Percentiles rank a stretch among this genome's conserved stretches.
phyloP scores from a whole-genome alignment of 2,329 filamentous ascomycete species.

The Fusarium sulawesiense region DNA sequence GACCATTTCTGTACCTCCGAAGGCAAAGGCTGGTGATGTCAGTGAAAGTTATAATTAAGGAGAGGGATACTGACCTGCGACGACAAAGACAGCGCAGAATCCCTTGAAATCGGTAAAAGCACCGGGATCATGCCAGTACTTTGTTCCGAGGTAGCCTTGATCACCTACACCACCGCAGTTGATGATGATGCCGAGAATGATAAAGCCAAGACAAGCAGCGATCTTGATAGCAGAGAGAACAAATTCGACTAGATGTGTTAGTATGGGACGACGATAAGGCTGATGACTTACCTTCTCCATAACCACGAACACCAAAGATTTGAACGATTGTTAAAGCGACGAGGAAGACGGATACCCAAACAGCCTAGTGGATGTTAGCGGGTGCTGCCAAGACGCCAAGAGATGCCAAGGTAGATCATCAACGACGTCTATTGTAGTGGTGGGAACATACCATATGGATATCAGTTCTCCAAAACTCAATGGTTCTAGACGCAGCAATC shows the following conservation, averaged over 20 bases:
- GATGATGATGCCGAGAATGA: slow-evolving; percentile 85
- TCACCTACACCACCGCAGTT: slow-evolving; percentile 82
- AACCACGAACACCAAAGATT: slow-evolving; percentile 86
- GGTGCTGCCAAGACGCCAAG: slow-evolving; percentile 15
- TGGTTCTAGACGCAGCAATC: slow-evolving; percentile 84
- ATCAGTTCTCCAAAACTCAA: slow-evolving; percentile 78
- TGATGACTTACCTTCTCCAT: slow-evolving; percentile 72
- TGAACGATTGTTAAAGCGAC: slow-evolving; percentile 82
- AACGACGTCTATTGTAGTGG: background rate
- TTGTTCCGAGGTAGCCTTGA: slow-evolving; percentile 81
- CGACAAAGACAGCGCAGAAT: slow-evolving; percentile 79
- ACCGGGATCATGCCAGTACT: slow-evolving; percentile 81
- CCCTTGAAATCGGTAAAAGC: slow-evolving; percentile 87
- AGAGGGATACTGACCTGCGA: slow-evolving; percentile 61
- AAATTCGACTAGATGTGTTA: slow-evolving; percentile 71
- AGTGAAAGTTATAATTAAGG: too few relatives aligned
- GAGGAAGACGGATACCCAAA: slow-evolving; percentile 87
- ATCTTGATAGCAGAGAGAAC: slow-evolving; percentile 85
- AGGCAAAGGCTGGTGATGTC: slow-evolving; percentile 64
- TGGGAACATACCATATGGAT: slow-evolving; percentile 61
- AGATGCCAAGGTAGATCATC: slow-evolving; percentile 1
- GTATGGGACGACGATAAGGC: rapidly evolving
- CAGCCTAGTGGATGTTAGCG: slow-evolving; percentile 55
- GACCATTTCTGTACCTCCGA: slow-evolving; percentile 80
- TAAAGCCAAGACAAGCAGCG: slow-evolving; percentile 49